Conservation (phyloP, 164 flowering plant species). For the Tetrastigma voinierianum region DNA sequence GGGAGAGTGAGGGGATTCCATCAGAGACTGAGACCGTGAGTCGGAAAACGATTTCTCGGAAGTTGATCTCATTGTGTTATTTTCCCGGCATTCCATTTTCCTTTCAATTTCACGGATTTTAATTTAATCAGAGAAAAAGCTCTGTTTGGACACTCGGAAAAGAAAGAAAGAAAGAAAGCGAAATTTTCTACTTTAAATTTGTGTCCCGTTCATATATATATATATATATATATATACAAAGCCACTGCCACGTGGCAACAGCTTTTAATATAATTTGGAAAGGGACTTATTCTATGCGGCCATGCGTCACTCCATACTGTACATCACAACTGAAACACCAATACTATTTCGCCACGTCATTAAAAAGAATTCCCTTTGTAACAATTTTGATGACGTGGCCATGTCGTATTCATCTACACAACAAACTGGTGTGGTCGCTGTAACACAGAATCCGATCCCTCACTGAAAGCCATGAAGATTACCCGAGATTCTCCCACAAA, state of each 20-base stretch:
- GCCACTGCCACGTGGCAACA: not conserved
- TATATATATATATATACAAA: not conserved
- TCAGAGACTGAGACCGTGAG: conserved; percentile 25
- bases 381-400: no score
- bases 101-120: not conserved
- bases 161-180: conserved; percentile 8
- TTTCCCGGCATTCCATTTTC: conserved; percentile 7
- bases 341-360: not conserved
- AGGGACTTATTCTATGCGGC: not conserved
- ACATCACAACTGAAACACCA: not conserved
- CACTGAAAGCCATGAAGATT: no score
- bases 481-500: no score
- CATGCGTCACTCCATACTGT: no score
- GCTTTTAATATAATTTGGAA: not conserved
- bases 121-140: not conserved
- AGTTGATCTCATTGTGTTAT: conserved; percentile 25
- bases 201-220: no score
- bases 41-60: conserved; percentile 14
- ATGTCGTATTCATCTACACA: no score
- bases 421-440: no score
- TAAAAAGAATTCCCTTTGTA: no score
- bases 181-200: not conserved
- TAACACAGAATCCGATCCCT: no score
- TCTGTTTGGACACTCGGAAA: conserved; percentile 6
- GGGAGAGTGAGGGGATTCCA: conserved; percentile 45